Evolutionary conservation across 2,329 filamentous ascomycete genomes (phyloP).

Genomic region (Fusarium albidum): DNA sequence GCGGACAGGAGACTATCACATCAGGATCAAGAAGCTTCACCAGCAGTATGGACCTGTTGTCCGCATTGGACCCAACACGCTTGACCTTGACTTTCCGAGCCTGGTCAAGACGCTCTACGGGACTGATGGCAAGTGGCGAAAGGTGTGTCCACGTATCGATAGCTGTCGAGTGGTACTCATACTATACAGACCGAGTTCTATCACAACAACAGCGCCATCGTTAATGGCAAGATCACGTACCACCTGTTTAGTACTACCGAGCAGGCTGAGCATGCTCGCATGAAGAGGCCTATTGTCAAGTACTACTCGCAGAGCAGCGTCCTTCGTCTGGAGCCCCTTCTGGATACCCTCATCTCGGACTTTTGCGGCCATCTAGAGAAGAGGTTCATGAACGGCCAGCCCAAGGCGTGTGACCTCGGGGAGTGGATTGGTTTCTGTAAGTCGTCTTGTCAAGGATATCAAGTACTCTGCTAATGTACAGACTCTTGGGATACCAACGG

Average conservation of each 20-base stretch:
- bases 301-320: slow-evolving; percentile 33
- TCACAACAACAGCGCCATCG: slow-evolving; percentile 25
- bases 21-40: slow-evolving; percentile 43
- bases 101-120: slow-evolving; percentile 46
- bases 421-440: too few species aligned
- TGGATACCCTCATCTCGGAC: slow-evolving; percentile 37
- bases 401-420: neutral
- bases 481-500: slow-evolving; percentile 50
- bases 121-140: slow-evolving; percentile 42
- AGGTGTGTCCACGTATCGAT: slow-evolving; percentile 18
- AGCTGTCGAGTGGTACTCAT: too few species aligned
- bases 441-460: too few species aligned
- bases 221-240: slow-evolving; percentile 27
- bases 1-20: slow-evolving; percentile 35
- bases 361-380: neutral
- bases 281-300: slow-evolving; percentile 34
- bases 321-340: slow-evolving; percentile 28
- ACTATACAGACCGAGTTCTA: neutral
- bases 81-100: slow-evolving; percentile 46
- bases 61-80: slow-evolving; percentile 48
- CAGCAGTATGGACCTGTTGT: slow-evolving; percentile 43
- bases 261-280: slow-evolving; percentile 17
- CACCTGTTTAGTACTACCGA: slow-evolving; percentile 29
- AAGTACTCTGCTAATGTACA: neutral
- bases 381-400: neutral